These are phyloP conservation scores for Tylopilus rubrobrunneus DNA, from an alignment of 768 basidiomycete species.

Conservation along the genomic window DNA sequence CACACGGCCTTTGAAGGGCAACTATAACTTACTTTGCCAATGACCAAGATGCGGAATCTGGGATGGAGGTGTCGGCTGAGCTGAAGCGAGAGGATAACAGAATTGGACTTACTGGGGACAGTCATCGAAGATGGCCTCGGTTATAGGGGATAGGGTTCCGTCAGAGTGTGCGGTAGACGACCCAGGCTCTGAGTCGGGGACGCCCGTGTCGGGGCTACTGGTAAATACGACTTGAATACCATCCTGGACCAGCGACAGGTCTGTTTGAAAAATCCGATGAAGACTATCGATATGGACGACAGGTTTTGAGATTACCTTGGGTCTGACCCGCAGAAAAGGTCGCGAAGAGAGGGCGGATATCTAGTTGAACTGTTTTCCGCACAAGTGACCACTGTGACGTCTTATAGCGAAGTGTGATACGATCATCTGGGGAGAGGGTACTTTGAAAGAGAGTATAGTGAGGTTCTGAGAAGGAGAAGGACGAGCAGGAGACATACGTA, in stretches of 20 bases:
- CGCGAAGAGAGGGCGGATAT: not conserved
- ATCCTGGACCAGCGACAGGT: not conserved
- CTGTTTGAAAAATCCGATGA: not conserved
- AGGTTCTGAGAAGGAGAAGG: not conserved
- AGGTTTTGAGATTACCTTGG: not conserved
- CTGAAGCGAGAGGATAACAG: not conserved
- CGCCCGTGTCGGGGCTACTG: no score
- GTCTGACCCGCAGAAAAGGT: not conserved
- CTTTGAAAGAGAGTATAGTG: not conserved
- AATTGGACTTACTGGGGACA: not conserved
- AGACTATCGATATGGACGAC: not conserved
- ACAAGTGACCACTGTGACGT: not conserved
- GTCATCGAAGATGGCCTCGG: not conserved
- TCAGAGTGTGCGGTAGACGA: not conserved
- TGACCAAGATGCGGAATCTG: slow-evolving; percentile 4
- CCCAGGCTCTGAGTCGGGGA: not conserved
- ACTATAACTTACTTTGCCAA: not conserved
- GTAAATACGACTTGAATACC: not conserved
- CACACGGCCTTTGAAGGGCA: not conserved
- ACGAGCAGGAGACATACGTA: not conserved
- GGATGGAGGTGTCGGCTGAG: not conserved
- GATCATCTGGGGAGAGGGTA: not conserved
- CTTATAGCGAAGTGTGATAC: not conserved
- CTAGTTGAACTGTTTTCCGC: not conserved
- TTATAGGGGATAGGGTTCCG: not conserved